Evolutionary conservation across 306 rosid species (phyloP).

Genomic region (Cucurbita ficifolia): DNA sequence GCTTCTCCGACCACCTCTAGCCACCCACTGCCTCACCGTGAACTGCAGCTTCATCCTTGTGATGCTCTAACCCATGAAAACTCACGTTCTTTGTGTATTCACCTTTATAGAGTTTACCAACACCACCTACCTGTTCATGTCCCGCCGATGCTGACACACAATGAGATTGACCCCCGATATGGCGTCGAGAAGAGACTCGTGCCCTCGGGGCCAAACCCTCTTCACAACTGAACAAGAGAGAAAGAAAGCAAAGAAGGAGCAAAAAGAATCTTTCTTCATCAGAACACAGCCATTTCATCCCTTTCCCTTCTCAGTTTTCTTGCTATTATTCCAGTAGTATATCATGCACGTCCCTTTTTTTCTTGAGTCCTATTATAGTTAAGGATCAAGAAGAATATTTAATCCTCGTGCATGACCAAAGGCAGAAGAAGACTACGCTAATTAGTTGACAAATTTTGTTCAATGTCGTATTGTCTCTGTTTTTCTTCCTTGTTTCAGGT

Average conservation of each 20-base stretch:
- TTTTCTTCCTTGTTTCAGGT: neutral
- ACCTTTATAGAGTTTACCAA: constrained; percentile 27
- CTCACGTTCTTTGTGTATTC: constrained; percentile 51
- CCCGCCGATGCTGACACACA: constrained; percentile 3
- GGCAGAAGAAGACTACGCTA: neutral
- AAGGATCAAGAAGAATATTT: neutral
- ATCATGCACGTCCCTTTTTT: neutral
- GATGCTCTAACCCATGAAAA: constrained; percentile 35
- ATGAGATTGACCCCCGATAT: constrained; percentile 51
- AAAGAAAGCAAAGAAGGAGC: neutral
- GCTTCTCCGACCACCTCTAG: neutral
- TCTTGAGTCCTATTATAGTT: neutral
- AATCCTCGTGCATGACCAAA: neutral
- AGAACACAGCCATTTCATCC: neutral
- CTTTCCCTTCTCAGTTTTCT: neutral
- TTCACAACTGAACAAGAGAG: constrained; percentile 47
- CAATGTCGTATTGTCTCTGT: constrained; percentile 4
- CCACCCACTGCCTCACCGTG: neutral
- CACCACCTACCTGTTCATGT: neutral
- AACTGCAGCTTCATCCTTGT: constrained; percentile 20
- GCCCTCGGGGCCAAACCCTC: constrained; percentile 98
- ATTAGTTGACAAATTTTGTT: neutral
- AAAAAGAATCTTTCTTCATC: neutral
- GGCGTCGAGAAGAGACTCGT: constrained; percentile 77
- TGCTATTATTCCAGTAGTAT: neutral